Evolutionary conservation across 2,329 filamentous ascomycete genomes (phyloP), one percentile per base, ranked within the genome.

Genomic region (Aspergillus puulaauensis): DNA sequence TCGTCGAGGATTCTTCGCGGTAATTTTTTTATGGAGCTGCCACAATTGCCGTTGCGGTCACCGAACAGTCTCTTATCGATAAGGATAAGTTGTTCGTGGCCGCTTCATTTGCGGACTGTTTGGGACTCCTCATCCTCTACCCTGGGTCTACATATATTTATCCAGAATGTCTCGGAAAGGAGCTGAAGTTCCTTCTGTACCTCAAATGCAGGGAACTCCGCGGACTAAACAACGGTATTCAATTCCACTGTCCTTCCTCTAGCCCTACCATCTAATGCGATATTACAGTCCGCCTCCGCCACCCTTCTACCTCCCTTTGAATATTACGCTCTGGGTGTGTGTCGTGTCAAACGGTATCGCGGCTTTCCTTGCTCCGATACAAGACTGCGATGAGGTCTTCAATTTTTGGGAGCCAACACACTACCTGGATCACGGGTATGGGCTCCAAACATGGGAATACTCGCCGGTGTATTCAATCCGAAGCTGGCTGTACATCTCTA

Each of bases 321-420:
- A 90, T 64, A 82, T 85, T 47, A 89, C 89, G 12, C 96, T 97
- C 73, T 95, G 90, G 70, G 75, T 91, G 62, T 95, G 96, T 73
- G 79, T 96, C 46, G 79, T 80, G 31, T 87, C 89, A 63, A 91
- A 91, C 70, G 64, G 89, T 17, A 68, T 93, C 21, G 90, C 93
- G 6, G 95, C 93, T 11, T 69, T 89, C 33, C 93, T 88, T 72
- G 88, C 92, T 2, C 95, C 95, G 0, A 96, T 99, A 64, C 93
- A 97, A 73, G 95, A 99, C 75, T 99, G 95, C 73, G 95, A 99
- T 68, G 95, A 99, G 79, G 93, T 93, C 11, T 99, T 96, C 83
- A 99, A 99, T 74, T 99, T 96, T 80, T 99, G 93, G 92, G 95
- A 99, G 69, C 93, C 95, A 0, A 87, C 93, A 0, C 95, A 99